Evolutionary conservation across 176 grass and related monocot species (phyloP), one percentile per base, ranked within the genome.

Genomic region (Leersia perrieri): DNA sequence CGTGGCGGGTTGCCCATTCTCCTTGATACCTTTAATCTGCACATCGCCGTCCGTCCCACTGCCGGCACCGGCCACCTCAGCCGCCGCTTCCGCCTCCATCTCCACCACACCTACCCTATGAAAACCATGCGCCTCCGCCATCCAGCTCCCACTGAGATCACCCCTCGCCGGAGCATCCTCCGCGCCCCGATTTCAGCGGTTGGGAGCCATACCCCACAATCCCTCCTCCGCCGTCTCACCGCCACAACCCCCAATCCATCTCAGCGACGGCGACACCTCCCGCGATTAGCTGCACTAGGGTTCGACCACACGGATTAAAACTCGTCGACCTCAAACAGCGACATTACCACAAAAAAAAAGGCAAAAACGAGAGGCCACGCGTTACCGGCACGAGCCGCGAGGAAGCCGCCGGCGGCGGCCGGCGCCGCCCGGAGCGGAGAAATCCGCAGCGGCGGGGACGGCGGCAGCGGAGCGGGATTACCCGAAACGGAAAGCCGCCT

Each of bases 61-160:
- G 30, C 74, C 64, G 3, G 34, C 79, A 15, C 82, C 89, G 33
- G 72, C 84, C 47, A 68, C 78, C 82, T 91, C 81, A 33, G 89
- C 73, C 65, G 85, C 82, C 42, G 90, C 11, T 5, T 84, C 47
- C 28, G 84, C 93, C 71, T 95, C 97, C 97, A 99, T 99, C 1
- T 31, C 40, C 51, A 72, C 36, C 33, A 57, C 64, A 66, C 23
- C 39, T 58, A 55, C n/a, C 29, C 57, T 62, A 23, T 40, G 63
- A 53, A 80, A 51, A 77, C 70, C 60, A 29, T 63, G 83, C 9
- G 4, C 11, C n/a, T 66, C 9, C 22, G 44, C 22, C 44, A 58
- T 5, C 30, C 9, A 12, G 3, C 16, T 31, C 16, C 42, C 9
- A 41, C 2, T 26, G 44, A 82, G 88, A 72, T 73, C 66, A 60